A percentile compares a stretch with the other conserved stretches of the same genome.
Conservation (phyloP, 129 eudicot species). For the Scalesia atractyloides region DNA sequence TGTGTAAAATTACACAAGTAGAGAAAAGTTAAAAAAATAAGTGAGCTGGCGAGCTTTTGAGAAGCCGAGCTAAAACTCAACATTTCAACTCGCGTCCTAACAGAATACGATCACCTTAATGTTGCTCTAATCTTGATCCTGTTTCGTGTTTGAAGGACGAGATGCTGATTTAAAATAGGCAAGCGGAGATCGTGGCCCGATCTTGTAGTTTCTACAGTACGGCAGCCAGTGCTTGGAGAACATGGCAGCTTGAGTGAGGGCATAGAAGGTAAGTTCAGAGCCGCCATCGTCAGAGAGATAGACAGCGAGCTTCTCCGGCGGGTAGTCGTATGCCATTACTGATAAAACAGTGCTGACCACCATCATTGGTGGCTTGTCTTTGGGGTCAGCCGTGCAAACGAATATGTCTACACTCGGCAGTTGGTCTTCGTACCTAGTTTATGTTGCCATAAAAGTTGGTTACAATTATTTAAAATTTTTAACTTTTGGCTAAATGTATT, state of each 20-base stretch:
- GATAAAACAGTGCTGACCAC: constrained; percentile 82
- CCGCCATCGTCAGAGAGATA: constrained; percentile 90
- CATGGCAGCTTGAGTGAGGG: constrained; percentile 60
- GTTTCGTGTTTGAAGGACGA: constrained; percentile 25
- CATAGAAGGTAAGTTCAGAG: constrained; percentile 69
- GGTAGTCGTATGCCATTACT: constrained; percentile 80
- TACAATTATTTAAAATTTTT: too few relatives aligned
- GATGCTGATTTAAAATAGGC: constrained; percentile 52
- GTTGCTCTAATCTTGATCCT: constrained; percentile 32
- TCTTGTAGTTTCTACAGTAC: constrained; percentile 58
- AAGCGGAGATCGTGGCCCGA: constrained; percentile 67
- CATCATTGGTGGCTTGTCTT: constrained; percentile 76
- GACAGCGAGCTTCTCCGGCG: constrained; percentile 62
- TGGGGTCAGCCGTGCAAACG: constrained; percentile 83
- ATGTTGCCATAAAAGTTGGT: background rate
- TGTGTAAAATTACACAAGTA: too few relatives aligned
- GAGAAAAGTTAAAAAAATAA: too few relatives aligned
- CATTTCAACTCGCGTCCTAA: background rate
- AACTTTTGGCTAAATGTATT: too few relatives aligned
- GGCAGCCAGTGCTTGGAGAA: constrained; percentile 81
- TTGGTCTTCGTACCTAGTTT: constrained; percentile 56
- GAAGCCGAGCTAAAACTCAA: too few relatives aligned
- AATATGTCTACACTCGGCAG: constrained; percentile 66
- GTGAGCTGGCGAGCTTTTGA: too few relatives aligned
- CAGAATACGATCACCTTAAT: constrained; percentile 42